A percentile compares a stretch with the other conserved stretches of the same genome.
Evolutionary conservation across 2,329 filamentous ascomycete species (phyloP).

Genomic region (Trichoderma aggressivum): DNA sequence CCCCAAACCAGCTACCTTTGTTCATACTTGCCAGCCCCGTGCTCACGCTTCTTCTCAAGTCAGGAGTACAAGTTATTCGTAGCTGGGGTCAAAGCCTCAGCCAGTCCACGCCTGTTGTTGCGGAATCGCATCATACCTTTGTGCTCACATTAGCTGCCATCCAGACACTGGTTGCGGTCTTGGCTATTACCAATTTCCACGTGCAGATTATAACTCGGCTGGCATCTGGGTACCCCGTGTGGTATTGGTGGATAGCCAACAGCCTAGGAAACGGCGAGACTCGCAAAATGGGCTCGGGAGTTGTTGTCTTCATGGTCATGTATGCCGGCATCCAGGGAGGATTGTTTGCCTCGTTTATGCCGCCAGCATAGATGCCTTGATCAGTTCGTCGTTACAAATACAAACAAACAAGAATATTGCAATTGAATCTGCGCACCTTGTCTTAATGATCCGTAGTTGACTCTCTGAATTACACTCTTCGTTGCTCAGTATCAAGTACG

Average conservation of each 20-base stretch:
- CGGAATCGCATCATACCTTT: constrained; percentile 29
- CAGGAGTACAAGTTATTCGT: constrained; percentile 46
- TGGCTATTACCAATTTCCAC: constrained; percentile 79
- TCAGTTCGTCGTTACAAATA: not conserved
- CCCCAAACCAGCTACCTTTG: constrained; percentile 75
- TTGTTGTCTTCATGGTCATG: constrained; percentile 69
- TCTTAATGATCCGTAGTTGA: not conserved
- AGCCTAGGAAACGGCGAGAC: constrained; percentile 36
- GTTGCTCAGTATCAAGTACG: not conserved
- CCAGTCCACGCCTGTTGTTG: constrained; percentile 7
- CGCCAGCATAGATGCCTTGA: constrained; percentile 64
- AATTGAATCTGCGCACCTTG: not conserved
- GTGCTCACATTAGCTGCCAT: constrained; percentile 62
- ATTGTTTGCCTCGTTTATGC: constrained; percentile 85
- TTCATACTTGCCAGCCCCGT: constrained; percentile 82
- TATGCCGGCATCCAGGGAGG: constrained; percentile 81
- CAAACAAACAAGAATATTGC: no score
- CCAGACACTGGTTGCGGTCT: constrained; percentile 67
- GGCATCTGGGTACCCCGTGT: constrained; percentile 81
- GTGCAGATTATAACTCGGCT: constrained; percentile 91
- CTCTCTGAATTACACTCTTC: not conserved
- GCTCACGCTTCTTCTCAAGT: constrained; percentile 59
- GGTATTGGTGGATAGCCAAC: constrained; percentile 77
- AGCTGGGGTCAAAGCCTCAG: constrained; percentile 21
- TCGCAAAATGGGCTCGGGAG: constrained; percentile 32